Conservation (phyloP, 371 early-diverging fungal genomes). For the Quaeritorhiza haematococci region DNA sequence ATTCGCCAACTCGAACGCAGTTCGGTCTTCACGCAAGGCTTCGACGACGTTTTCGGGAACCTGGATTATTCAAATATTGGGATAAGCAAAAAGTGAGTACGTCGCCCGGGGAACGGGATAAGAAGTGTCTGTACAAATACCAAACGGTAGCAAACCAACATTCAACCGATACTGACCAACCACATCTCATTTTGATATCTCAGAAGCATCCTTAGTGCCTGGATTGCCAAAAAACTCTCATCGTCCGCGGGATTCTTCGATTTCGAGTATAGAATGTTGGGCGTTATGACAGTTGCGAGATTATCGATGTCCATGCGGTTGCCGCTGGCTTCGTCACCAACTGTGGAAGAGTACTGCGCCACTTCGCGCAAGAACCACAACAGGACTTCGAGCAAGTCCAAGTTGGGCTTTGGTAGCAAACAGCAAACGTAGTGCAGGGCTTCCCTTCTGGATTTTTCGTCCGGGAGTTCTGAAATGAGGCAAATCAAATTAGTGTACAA, state of each 20-base stretch:
- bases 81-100: too few species aligned
- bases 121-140: too few species aligned
- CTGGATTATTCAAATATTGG: too few species aligned
- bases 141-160: too few species aligned
- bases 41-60: too few species aligned
- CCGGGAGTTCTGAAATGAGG: conserved; percentile 39
- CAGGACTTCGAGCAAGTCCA: conserved; percentile 85
- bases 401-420: conserved; percentile 82
- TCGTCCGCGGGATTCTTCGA: conserved; percentile 46
- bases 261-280: conserved; percentile 84
- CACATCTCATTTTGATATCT: conserved; percentile 72
- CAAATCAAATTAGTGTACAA: neutral
- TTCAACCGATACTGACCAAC: conserved; percentile 24
- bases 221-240: conserved; percentile 63
- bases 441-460: conserved; percentile 41
- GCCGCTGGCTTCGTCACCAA: conserved; percentile 22
- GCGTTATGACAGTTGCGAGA: conserved; percentile 87
- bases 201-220: conserved; percentile 66
- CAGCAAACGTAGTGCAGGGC: conserved; percentile 74
- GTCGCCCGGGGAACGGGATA: too few species aligned
- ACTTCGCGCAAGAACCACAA: conserved; percentile 81
- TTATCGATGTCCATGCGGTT: conserved; percentile 88
- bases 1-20: too few species aligned
- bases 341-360: conserved; percentile 25
- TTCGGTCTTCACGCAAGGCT: too few species aligned